Evolutionary conservation across 1,284 basidiomycete genomes (phyloP).

Genomic region (Stygiomarasmius scandens): DNA sequence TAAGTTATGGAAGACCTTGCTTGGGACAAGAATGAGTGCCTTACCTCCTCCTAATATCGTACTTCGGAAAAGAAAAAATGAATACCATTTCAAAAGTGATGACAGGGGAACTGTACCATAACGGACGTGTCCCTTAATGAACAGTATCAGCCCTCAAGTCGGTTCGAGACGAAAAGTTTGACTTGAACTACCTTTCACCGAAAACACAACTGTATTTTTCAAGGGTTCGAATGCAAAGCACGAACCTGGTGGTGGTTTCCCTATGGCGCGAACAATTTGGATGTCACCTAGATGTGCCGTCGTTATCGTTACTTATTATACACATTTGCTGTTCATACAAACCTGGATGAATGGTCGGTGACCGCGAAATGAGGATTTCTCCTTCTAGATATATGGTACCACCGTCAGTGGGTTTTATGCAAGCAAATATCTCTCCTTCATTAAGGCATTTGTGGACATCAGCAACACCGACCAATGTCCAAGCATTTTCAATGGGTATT

Average conservation of each 20-base stretch:
- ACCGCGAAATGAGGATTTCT: conserved; percentile 57
- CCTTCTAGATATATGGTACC: conserved; percentile 54
- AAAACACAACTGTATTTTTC: conserved; percentile 62
- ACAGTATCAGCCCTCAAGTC: background rate
- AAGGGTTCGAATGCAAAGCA: conserved; percentile 55
- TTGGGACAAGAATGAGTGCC: too few species aligned
- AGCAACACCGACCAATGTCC: conserved; percentile 70
- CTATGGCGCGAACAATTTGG: conserved; percentile 61
- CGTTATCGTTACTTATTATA: too few species aligned
- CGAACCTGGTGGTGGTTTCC: conserved; percentile 52
- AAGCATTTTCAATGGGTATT: conserved; percentile 63
- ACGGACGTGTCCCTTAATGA: conserved; percentile 51
- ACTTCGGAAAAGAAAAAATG: too few species aligned
- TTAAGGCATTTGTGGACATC: conserved; percentile 56
- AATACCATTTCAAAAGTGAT: background rate
- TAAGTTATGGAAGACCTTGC: conserved; percentile 41
- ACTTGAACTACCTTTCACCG: conserved; percentile 44
- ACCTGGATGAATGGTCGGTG: conserved; percentile 70
- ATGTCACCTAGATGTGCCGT: too few species aligned
- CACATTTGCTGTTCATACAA: too few species aligned
- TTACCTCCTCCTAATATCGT: too few species aligned
- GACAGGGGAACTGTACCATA: conserved; percentile 64
- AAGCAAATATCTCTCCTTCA: conserved; percentile 60
- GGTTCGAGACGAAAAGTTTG: background rate
- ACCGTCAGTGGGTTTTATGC: conserved; percentile 45